phyloP scores from a whole-genome alignment of 1,139 yeast species.

The Debaryomyces sp. region DNA sequence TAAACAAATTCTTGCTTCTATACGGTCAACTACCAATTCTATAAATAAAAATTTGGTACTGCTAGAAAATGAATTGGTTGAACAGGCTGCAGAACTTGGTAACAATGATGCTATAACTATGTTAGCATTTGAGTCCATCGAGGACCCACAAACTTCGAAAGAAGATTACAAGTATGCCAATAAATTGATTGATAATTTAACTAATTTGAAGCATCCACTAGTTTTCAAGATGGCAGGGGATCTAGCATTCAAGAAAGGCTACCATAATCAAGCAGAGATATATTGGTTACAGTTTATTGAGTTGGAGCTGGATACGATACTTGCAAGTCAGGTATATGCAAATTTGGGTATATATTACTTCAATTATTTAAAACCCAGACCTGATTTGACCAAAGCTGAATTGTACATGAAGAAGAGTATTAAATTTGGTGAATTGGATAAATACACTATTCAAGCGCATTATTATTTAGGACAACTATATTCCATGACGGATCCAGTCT shows the following conservation, averaged over 20 bases:
- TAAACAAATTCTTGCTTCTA: constrained; percentile 64
- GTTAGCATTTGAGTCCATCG: constrained; percentile 64
- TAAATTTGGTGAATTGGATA: constrained; percentile 56
- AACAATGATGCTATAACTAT: constrained; percentile 78
- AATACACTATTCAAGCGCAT: constrained; percentile 65
- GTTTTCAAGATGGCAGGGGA: constrained; percentile 78
- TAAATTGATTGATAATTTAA: constrained; percentile 60
- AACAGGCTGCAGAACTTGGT: constrained; percentile 82
- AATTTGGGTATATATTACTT: constrained; percentile 69
- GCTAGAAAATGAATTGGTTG: constrained; percentile 71
- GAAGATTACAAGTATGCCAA: constrained; percentile 69
- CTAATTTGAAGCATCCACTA: constrained; percentile 65
- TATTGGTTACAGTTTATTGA: constrained; percentile 64
- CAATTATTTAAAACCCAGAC: constrained; percentile 37
- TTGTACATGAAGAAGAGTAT: constrained; percentile 63
- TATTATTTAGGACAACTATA: constrained; percentile 75
- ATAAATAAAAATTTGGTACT: constrained; percentile 56
- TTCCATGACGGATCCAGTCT: constrained; percentile 55
- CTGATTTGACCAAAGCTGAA: constrained; percentile 56
- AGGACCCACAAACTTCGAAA: constrained; percentile 28
- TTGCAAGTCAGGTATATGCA: constrained; percentile 75
- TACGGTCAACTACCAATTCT: constrained; percentile 62
- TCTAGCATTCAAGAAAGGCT: constrained; percentile 53
- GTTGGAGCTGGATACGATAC: constrained; percentile 54
- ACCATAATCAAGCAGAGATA: constrained; percentile 52